phyloP scores from a whole-genome alignment of 257 asterid genomes.

The Capsicum chinense region DNA sequence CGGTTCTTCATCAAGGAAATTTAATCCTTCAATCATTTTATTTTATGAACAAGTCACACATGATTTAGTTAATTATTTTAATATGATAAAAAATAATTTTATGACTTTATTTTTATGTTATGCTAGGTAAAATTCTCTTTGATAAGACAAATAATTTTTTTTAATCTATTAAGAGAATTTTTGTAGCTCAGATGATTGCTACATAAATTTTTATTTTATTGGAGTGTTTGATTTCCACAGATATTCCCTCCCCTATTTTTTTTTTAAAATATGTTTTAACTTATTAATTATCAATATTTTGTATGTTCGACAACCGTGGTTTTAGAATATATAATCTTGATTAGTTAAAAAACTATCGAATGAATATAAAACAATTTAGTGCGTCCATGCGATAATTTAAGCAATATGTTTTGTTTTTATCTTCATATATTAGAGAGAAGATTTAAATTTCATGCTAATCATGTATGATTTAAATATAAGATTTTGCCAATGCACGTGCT shows the following conservation, averaged over 20 bases:
- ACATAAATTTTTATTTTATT: no score
- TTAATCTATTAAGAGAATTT: no score
- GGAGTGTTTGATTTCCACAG: no score
- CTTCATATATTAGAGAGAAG: neutral
- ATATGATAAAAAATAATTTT: neutral
- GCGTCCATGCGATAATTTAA: neutral
- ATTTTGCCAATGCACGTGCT: conserved; percentile 3
- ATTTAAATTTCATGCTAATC: neutral
- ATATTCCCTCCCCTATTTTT: no score
- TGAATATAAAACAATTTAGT: neutral
- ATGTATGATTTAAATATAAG: neutral
- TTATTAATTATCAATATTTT: neutral
- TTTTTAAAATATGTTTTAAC: neutral
- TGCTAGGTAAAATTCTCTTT: neutral
- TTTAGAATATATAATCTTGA: neutral
- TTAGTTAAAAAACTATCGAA: neutral
- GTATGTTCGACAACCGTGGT: neutral
- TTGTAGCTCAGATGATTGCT: no score
- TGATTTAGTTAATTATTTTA: neutral
- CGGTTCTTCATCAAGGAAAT: no score
- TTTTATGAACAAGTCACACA: neutral
- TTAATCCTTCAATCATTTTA: no score
- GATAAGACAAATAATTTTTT: neutral
- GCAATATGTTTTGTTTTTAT: neutral
- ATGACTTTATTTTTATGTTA: neutral